Evolutionary conservation across 495 filamentous ascomycete genomes (phyloP), one percentile per base, ranked within the genome.

Genomic region (Hyaloscypha bicolor): DNA sequence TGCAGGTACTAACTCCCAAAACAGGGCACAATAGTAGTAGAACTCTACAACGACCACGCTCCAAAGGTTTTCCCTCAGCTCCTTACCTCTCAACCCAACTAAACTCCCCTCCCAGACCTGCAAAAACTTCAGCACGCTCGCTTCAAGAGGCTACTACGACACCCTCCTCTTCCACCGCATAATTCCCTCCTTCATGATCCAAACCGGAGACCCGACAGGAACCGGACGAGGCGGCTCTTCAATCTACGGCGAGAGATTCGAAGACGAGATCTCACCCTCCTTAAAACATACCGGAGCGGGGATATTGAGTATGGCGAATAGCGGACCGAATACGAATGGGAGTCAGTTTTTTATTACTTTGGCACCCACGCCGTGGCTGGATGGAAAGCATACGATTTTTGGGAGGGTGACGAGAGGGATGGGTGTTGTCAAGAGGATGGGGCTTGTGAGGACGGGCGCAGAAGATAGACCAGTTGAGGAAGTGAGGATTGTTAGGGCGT

Each of bases 361-460:
- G 52, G 95, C 93, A 39, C 96, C 96, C 3, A 95, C 96, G 22
- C 95, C 95, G 2, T 98, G 95, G 95, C 79, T 99, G 66, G 96
- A 99, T 79, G 93, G 93, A 32, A 97, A 97, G 77, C 95, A 99
- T 78, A 97, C 95, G 6, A 97, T 99, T 71, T 99, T 99, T 75
- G 95, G 96, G 9, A 80, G 96, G 53, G 93, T 99, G 30, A 95
- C 92, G 79, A 87, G 78, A 64, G 95, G 95, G 9, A 87, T 99
- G 83, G 78, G 82, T 42, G 82, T 96, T 9, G 90, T 99, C 52
- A 88, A 92, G 81, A 83, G 94, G 62, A 93, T 99, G 90, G 96
- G 95, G 3, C 76, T 95, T 65, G 93, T 96, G 48, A 95, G 91
- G 83, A 97, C 93, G 2, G 93, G 87, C 21, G 73, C 72, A 21